These are phyloP conservation scores for Fusarium sp. DNA, from an alignment of 2,329 filamentous ascomycete genomes.

Conservation along the genomic window DNA sequence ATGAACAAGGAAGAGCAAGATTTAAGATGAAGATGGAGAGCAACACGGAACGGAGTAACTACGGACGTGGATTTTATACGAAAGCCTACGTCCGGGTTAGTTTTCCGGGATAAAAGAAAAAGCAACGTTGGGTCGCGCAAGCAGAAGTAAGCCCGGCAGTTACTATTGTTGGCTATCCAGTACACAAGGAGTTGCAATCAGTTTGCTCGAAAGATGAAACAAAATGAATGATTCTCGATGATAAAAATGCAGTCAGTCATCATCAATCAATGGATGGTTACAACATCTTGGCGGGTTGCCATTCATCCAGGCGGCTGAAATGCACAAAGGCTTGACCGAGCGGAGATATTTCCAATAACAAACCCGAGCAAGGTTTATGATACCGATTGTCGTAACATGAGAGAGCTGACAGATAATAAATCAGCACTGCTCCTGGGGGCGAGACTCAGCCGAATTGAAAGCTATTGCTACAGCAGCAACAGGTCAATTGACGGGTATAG, in stretches of 20 bases:
- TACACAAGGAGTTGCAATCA: not conserved
- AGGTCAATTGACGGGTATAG: not conserved
- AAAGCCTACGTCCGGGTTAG: constrained; percentile 6
- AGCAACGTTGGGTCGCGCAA: constrained; percentile 4
- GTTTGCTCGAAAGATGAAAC: constrained; percentile 16
- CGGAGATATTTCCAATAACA: constrained; percentile 30
- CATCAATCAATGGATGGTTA: not conserved
- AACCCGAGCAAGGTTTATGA: constrained; percentile 9
- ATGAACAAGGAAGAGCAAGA: constrained; percentile 19
- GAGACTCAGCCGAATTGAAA: not conserved
- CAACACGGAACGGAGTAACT: constrained; percentile 18
- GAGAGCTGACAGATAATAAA: constrained; percentile 11
- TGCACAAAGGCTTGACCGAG: constrained; percentile 11
- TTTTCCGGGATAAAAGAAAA: constrained; percentile 23
- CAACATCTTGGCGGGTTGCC: not conserved
- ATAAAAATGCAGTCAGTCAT: not conserved
- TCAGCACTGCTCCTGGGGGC: not conserved
- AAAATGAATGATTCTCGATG: constrained; percentile 8
- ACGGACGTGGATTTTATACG: constrained; percentile 16
- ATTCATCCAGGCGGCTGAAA: constrained; percentile 20
- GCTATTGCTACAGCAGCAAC: not conserved
- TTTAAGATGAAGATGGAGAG: constrained; percentile 34
- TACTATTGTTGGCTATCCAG: not conserved
- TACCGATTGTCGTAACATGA: not conserved
- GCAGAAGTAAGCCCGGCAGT: constrained; percentile 13